Evolutionary conservation across 768 basidiomycete species (phyloP), one percentile per base, ranked within the genome.

Genomic region (Agaricus subrufescens): DNA sequence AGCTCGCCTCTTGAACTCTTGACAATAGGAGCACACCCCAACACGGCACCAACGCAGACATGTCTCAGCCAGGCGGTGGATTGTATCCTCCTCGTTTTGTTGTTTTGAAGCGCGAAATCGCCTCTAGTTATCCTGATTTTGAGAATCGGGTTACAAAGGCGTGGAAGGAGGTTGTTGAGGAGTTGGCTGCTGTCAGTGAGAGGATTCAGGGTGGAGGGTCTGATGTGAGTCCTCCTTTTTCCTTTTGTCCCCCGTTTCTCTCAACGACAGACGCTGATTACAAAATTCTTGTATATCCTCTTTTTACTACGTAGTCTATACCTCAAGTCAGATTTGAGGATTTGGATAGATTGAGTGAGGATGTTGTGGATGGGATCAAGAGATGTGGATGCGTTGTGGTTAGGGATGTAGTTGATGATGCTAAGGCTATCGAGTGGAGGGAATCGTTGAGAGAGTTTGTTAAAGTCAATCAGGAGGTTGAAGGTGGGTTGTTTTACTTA

Each of bases 311-410:
- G 15, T 15, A 87, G 85, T 79, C 75, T 60, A 75, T 89, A 39
- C 86, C 87, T 3, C 80, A 83, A 66, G 78, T 89, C 48, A 71
- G 79, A 15, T 86, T 86, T 63, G 63, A 73, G 3, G 78, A 85
- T 45, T 69, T 89, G 14, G 65, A 73, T 4, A 75, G 64, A 23
- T 67, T 89, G 42, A 69, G 72, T 44, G 54, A 63, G 0, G 79
- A 81, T 19, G 69, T 78, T 31, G 57, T 86, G 6, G 73, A 75
- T 2, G 71, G 65, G 50, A 81, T 89, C 59, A 81, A 73, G 62
- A 69, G 76, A 44, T 74, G 73, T 55, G 86, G 87, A 15, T 77
- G 77, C 19, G 76, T 89, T 34, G 78, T 89, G 30, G 83, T 89
- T 56, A 76, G 70, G 30, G 76, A 81, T 59, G 77, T 89, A 7